phyloP scores from a whole-genome alignment of 371 early-diverging fungal species.

The Mortierella sp. region DNA sequence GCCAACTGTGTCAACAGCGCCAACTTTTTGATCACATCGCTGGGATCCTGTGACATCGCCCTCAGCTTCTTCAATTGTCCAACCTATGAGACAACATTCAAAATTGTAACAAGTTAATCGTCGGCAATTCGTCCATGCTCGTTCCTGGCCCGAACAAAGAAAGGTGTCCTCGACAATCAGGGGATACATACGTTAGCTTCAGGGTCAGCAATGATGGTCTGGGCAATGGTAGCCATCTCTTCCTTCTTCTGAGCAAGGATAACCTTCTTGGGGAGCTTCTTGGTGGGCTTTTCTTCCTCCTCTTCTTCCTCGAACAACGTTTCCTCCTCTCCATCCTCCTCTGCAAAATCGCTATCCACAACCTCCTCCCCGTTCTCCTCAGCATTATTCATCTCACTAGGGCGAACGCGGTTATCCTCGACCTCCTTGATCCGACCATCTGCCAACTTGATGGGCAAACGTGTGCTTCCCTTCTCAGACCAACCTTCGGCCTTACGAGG shows the following conservation, averaged over 20 bases:
- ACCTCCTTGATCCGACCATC: conserved; percentile 65
- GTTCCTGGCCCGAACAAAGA: not conserved
- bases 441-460: conserved; percentile 77
- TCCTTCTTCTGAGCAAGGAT: conserved; percentile 80
- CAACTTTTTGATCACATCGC: conserved; percentile 75
- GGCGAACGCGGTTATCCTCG: conserved; percentile 47
- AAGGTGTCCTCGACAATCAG: not conserved
- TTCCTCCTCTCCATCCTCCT: conserved; percentile 38
- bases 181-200: conserved; percentile 72
- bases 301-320: conserved; percentile 28
- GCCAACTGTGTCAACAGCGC: conserved; percentile 90
- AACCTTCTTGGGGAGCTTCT: conserved; percentile 65
- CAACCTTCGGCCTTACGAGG: conserved; percentile 72
- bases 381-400: conserved; percentile 57
- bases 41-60: conserved; percentile 68
- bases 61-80: conserved; percentile 74
- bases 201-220: conserved; percentile 83
- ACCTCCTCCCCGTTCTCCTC: conserved; percentile 52
- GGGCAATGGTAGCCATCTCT: conserved; percentile 82
- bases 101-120: not conserved
- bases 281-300: conserved; percentile 32
- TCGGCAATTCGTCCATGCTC: not conserved
- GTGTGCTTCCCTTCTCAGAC: conserved; percentile 66
- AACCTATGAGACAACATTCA: conserved; percentile 57
- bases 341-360: conserved; percentile 43